Evolutionary conservation across 192 early-diverging fungal genomes (phyloP).

Genomic region (Chytriomyces confervae): DNA sequence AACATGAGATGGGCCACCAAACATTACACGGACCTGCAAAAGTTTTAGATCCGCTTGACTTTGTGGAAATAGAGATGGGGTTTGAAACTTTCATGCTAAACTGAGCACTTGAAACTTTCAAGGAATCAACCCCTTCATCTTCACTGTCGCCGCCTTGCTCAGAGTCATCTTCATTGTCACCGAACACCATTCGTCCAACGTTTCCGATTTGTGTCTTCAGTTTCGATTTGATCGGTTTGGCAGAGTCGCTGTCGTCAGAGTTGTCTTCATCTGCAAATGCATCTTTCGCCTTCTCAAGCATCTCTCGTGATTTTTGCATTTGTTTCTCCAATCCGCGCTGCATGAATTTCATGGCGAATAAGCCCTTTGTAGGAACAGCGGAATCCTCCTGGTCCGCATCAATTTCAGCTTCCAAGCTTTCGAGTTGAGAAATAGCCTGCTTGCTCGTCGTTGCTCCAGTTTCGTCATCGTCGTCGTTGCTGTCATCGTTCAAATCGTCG

Average conservation of each 20-base stretch:
- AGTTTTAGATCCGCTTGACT: background rate
- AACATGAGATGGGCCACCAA: background rate
- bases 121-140: background rate
- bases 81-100: constrained; percentile 21
- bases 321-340: constrained; percentile 66
- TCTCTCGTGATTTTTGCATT: constrained; percentile 29
- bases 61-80: background rate
- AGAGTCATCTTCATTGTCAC: constrained; percentile 37
- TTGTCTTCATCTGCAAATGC: constrained; percentile 43
- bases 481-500: constrained; percentile 37
- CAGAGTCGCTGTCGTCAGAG: constrained; percentile 41
- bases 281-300: constrained; percentile 30
- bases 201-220: constrained; percentile 45
- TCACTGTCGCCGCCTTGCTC: background rate
- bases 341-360: constrained; percentile 99
- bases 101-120: constrained; percentile 8
- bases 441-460: constrained; percentile 32
- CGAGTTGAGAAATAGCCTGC: constrained; percentile 37
- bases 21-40: background rate
- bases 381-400: constrained; percentile 42
- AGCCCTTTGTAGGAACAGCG: constrained; percentile 70
- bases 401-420: constrained; percentile 53
- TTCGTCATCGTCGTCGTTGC: constrained; percentile 65
- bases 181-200: constrained; percentile 71
- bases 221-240: constrained; percentile 31